phyloP scores from a whole-genome alignment of 2,329 filamentous ascomycete genomes.

The Akanthomyces muscarius region DNA sequence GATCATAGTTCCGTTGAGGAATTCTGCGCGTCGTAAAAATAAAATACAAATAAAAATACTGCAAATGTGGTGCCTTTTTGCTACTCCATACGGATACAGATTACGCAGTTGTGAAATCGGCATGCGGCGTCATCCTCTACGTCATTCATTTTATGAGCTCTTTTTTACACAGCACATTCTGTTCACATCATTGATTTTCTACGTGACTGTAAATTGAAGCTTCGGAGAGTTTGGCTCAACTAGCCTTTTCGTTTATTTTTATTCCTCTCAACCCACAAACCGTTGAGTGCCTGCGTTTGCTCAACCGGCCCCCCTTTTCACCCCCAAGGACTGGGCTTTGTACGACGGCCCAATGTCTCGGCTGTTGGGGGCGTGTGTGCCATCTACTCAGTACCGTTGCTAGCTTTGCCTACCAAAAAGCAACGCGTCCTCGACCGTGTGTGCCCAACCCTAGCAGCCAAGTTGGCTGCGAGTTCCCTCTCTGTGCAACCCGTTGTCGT shows the following conservation, averaged over 20 bases:
- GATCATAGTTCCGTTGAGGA: background rate
- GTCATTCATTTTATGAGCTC: too few species aligned
- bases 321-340: background rate
- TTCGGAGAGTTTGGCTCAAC: background rate
- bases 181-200: too few species aligned
- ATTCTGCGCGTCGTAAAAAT: too few species aligned
- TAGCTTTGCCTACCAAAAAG: background rate
- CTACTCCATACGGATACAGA: too few species aligned
- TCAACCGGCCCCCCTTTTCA: background rate
- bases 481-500: background rate
- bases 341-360: conserved; percentile 10
- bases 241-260: background rate
- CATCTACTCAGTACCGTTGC: background rate
- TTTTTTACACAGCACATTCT: too few species aligned
- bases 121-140: too few species aligned
- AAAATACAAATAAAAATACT: too few species aligned
- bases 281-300: background rate
- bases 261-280: background rate
- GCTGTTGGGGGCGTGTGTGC: conserved; percentile 6
- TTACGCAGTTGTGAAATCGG: too few species aligned
- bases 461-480: background rate
- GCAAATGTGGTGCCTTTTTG: too few species aligned
- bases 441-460: too few species aligned
- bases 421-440: too few species aligned
- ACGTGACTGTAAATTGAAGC: too few species aligned